Evolutionary conservation across 495 filamentous ascomycete genomes (phyloP).

Genomic region (Parathielavia appendiculata): DNA sequence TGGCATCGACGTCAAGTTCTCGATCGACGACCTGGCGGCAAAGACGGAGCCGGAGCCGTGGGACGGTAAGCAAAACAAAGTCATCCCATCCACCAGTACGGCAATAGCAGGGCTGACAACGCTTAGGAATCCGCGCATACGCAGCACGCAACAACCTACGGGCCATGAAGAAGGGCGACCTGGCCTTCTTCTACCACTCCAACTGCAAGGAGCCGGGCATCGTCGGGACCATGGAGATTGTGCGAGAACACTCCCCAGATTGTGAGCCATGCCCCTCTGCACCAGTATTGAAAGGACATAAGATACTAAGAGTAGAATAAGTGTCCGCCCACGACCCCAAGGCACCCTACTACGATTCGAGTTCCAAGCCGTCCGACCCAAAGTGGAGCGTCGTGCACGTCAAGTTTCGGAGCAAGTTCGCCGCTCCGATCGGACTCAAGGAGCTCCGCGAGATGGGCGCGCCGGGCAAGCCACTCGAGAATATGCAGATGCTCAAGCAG

Average conservation of each 20-base stretch:
- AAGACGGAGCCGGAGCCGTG: conserved; percentile 73
- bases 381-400: conserved; percentile 91
- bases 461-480: conserved; percentile 60
- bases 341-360: conserved; percentile 79
- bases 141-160: conserved; percentile 79
- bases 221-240: conserved; percentile 90
- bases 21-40: conserved; percentile 80
- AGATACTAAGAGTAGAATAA: conserved; percentile 27
- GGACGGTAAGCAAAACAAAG: conserved; percentile 59
- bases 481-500: conserved; percentile 79
- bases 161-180: conserved; percentile 83
- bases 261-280: conserved; percentile 44
- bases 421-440: conserved; percentile 62
- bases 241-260: conserved; percentile 73
- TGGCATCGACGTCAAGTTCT: conserved; percentile 83
- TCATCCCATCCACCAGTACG: background rate
- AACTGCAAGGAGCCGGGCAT: conserved; percentile 88
- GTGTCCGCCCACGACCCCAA: conserved; percentile 74
- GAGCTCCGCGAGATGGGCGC: conserved; percentile 62
- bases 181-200: conserved; percentile 97
- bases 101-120: background rate
- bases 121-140: conserved; percentile 46
- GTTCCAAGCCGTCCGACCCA: conserved; percentile 64
- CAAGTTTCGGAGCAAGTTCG: conserved; percentile 74
- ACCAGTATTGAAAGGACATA: background rate